A percentile compares a stretch with the other conserved stretches of the same genome.
Conservation (phyloP, 371 early-diverging fungal genomes). For the Mucor indicus region DNA sequence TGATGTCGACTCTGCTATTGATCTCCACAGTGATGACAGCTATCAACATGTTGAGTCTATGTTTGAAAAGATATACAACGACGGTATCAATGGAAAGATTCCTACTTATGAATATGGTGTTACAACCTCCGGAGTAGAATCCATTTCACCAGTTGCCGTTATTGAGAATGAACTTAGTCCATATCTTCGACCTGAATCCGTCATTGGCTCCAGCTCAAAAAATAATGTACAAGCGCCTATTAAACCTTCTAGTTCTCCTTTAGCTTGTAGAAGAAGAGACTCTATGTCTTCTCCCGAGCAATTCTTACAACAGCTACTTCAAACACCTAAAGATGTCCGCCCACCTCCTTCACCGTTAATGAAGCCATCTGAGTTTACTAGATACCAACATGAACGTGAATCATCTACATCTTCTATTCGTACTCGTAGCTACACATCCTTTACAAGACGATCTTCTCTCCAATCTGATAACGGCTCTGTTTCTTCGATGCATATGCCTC, state of each 20-base stretch:
- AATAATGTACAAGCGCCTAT: conserved; percentile 14
- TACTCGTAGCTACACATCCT: conserved; percentile 3
- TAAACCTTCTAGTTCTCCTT: conserved; percentile 34
- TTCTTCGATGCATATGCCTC: conserved; percentile 10
- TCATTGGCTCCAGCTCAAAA: background rate
- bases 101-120: conserved; percentile 17
- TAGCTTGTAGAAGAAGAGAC: conserved; percentile 29
- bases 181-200: conserved; percentile 9
- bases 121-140: background rate
- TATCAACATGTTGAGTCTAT: conserved; percentile 41
- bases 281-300: conserved; percentile 46
- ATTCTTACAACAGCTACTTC: conserved; percentile 31
- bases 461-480: conserved; percentile 21
- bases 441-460: conserved; percentile 26
- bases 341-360: conserved; percentile 15
- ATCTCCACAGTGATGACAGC: conserved; percentile 33
- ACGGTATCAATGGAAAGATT: conserved; percentile 39
- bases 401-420: conserved; percentile 22
- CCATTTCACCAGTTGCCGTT: conserved; percentile 2
- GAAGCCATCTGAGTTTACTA: conserved; percentile 22
- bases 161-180: conserved; percentile 15
- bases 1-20: conserved; percentile 45
- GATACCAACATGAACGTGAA: conserved; percentile 26
- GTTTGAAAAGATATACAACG: conserved; percentile 58
- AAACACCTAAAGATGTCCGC: conserved; percentile 15